A percentile compares a stretch with the other conserved stretches of the same genome.
phyloP scores from a whole-genome alignment of 2,329 filamentous ascomycete species.

The Drechslera avenae region DNA sequence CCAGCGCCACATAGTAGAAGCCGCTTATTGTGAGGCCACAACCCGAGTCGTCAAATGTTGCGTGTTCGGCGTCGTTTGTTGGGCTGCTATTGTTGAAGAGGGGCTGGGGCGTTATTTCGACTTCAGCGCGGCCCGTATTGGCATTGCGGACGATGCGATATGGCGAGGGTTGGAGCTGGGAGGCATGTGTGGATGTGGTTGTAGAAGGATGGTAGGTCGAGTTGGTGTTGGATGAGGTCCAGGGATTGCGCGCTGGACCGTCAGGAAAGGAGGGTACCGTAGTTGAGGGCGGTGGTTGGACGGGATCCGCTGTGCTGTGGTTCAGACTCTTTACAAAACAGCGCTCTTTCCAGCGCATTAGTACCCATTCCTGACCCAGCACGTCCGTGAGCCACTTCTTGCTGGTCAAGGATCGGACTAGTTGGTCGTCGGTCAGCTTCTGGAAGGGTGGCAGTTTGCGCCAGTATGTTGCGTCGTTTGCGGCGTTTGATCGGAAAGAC shows the following conservation, averaged over 20 bases:
- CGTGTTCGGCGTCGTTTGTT: constrained; percentile 26
- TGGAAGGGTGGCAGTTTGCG: constrained; percentile 54
- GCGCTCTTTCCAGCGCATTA: constrained; percentile 63
- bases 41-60: constrained; percentile 40
- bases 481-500: constrained; percentile 52
- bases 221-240: constrained; percentile 4
- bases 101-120: constrained; percentile 17
- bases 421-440: constrained; percentile 46
- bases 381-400: constrained; percentile 40
- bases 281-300: constrained; percentile 18
- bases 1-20: constrained; percentile 60
- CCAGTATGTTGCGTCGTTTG: constrained; percentile 57
- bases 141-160: constrained; percentile 26
- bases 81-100: neutral
- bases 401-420: constrained; percentile 53
- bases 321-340: constrained; percentile 53
- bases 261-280: constrained; percentile 10
- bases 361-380: constrained; percentile 56
- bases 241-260: constrained; percentile 3
- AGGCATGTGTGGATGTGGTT: constrained; percentile 1
- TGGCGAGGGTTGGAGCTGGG: constrained; percentile 15
- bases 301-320: constrained; percentile 19
- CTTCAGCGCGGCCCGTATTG: constrained; percentile 17
- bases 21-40: constrained; percentile 59
- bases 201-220: neutral